A percentile compares a stretch with the other conserved stretches of the same genome.
Evolutionary conservation across 805 yeast genomes (phyloP).

Genomic region (Wickerhamiella parazyma): DNA sequence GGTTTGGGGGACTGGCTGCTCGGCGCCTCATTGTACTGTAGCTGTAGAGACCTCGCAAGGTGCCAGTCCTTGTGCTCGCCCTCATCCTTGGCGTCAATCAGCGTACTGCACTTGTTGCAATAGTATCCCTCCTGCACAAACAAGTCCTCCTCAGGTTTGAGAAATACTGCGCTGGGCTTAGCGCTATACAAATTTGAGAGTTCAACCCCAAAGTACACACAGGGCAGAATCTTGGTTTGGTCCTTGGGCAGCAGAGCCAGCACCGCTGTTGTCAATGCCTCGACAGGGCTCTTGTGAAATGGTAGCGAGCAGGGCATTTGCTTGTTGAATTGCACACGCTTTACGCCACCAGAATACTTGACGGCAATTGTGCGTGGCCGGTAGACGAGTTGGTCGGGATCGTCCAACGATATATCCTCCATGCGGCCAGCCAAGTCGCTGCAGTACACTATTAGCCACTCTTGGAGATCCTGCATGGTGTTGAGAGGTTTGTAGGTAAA

Average conservation of each 20-base stretch:
- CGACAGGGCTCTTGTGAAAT: conserved; percentile 4
- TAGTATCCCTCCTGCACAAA: conserved; percentile 14
- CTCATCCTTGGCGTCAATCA: conserved; percentile 12
- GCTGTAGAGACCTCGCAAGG: conserved; percentile 24
- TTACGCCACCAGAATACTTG: conserved; percentile 19
- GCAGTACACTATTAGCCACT: conserved; percentile 73
- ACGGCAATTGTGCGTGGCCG: conserved; percentile 46
- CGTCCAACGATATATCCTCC: conserved; percentile 45
- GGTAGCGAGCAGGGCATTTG: conserved; percentile 8
- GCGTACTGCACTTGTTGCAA: conserved; percentile 23
- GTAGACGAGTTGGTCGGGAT: conserved; percentile 35
- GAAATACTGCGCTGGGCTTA: neutral
- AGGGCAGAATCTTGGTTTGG: conserved; percentile 1
- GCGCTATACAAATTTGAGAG: neutral
- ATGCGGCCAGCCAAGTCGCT: conserved; percentile 65
- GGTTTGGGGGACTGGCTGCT: neutral
- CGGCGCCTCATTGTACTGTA: neutral
- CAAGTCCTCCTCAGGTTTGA: conserved; percentile 6
- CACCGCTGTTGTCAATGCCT: conserved; percentile 1
- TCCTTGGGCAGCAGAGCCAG: neutral
- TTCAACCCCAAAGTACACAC: conserved; percentile 1
- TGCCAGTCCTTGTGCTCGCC: conserved; percentile 32
- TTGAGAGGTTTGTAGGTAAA: conserved; percentile 45
- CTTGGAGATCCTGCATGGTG: conserved; percentile 41
- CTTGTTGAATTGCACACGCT: neutral